phyloP scores from a whole-genome alignment of 106 monocot species.

The Platanthera guangdongensis region DNA sequence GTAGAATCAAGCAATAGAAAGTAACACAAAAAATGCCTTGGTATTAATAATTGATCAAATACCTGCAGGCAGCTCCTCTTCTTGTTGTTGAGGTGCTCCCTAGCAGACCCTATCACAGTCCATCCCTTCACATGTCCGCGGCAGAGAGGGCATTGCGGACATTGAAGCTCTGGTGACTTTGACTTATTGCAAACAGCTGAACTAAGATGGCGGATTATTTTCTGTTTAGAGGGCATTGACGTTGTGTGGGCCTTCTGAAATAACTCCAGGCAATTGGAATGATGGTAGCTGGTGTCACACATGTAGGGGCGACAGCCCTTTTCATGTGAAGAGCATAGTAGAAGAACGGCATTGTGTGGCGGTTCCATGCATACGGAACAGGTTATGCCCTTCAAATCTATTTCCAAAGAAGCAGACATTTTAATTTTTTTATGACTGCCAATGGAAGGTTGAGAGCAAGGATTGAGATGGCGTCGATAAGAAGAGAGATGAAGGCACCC shows the following conservation, averaged over 20 bases:
- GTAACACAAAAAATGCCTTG: not conserved
- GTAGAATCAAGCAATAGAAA: no score
- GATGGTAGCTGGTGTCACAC: constrained; percentile 5
- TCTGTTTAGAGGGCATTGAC: not conserved
- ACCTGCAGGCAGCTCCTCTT: constrained; percentile 9
- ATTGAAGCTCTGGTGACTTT: not conserved
- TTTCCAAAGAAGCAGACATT: not conserved
- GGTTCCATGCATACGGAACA: constrained; percentile 14
- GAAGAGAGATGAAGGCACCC: not conserved
- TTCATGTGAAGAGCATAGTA: constrained; percentile 6
- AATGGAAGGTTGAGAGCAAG: not conserved
- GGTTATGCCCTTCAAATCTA: not conserved
- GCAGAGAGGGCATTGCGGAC: constrained; percentile 14
- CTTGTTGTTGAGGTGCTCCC: constrained; percentile 7
- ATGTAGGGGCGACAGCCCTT: constrained; percentile 16
- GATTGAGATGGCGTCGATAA: not conserved
- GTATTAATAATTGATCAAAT: not conserved
- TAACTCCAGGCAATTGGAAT: constrained; percentile 11
- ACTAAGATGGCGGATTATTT: not conserved
- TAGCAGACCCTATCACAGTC: constrained; percentile 6
- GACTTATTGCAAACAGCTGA: not conserved
- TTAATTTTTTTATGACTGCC: not conserved
- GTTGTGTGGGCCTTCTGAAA: constrained; percentile 6
- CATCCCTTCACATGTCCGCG: constrained; percentile 1
- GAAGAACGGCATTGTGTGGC: constrained; percentile 12